Percentiles rank a stretch among this genome's conserved stretches.
Evolutionary conservation across 371 early-diverging fungal genomes (phyloP).

Genomic region (Cokeromyces recurvatus): DNA sequence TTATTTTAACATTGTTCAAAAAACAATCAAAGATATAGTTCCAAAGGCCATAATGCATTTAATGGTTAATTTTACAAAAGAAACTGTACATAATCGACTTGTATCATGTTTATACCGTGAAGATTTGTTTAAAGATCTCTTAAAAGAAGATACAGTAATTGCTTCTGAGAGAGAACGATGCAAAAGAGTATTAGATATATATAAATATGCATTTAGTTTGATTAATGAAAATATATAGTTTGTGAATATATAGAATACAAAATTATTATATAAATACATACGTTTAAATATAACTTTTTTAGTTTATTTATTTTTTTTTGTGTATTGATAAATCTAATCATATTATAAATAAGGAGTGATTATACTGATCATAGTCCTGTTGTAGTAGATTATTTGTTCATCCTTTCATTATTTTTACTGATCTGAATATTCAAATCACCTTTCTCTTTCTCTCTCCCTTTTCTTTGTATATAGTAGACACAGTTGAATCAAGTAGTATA

Average conservation of each 20-base stretch:
- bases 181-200: slow-evolving; percentile 72
- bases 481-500: no score
- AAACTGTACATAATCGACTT: slow-evolving; percentile 76
- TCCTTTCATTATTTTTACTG: no score
- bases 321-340: no score
- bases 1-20: slow-evolving; percentile 85
- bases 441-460: no score
- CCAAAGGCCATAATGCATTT: slow-evolving; percentile 93
- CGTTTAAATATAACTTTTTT: no score
- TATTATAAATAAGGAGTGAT: no score
- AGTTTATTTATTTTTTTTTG: no score
- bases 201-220: slow-evolving; percentile 72
- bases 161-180: slow-evolving; percentile 75
- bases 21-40: slow-evolving; percentile 83
- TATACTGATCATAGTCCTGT: no score
- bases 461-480: no score
- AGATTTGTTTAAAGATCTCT: slow-evolving; percentile 62
- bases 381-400: no score
- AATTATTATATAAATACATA: no score
- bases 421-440: no score
- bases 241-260: not conserved
- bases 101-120: slow-evolving; percentile 83
- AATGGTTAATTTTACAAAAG: slow-evolving; percentile 73
- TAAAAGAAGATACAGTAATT: slow-evolving; percentile 75
- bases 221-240: slow-evolving; percentile 66